phyloP scores from a whole-genome alignment of 2,329 filamentous ascomycete genomes.

The Sclerotinia borealis region DNA sequence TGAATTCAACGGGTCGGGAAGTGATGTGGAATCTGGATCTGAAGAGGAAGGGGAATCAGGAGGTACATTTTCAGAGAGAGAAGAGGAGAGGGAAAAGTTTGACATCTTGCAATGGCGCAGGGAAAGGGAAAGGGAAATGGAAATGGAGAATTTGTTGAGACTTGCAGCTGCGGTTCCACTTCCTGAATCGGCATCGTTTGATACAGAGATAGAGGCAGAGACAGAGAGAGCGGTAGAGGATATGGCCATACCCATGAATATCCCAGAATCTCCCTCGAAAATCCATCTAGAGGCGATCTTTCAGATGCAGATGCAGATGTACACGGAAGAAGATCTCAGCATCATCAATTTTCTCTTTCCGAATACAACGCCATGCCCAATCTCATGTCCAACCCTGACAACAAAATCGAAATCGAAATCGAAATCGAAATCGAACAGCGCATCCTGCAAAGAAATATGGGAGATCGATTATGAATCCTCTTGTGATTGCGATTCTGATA shows the following conservation, averaged over 20 bases:
- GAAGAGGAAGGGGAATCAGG: background rate
- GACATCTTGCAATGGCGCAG: too few species aligned
- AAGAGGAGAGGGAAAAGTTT: background rate
- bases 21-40: background rate
- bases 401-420: background rate
- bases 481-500: background rate
- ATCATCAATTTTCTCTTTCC: background rate
- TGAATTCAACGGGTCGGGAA: background rate
- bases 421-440: too few species aligned
- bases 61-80: background rate
- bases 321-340: background rate
- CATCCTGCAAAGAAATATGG: background rate
- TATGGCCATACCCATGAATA: too few species aligned
- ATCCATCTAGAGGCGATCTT: too few species aligned
- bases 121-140: too few species aligned
- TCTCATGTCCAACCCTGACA: too few species aligned
- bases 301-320: too few species aligned
- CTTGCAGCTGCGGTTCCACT: background rate
- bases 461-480: background rate
- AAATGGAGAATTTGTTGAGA: background rate
- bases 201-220: background rate
- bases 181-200: too few species aligned
- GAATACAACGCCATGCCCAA: too few species aligned
- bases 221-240: too few species aligned
- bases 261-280: too few species aligned